These are phyloP conservation scores for Pachyrhizus erosus DNA, from an alignment of 306 rosid species.

Conservation along the genomic window DNA sequence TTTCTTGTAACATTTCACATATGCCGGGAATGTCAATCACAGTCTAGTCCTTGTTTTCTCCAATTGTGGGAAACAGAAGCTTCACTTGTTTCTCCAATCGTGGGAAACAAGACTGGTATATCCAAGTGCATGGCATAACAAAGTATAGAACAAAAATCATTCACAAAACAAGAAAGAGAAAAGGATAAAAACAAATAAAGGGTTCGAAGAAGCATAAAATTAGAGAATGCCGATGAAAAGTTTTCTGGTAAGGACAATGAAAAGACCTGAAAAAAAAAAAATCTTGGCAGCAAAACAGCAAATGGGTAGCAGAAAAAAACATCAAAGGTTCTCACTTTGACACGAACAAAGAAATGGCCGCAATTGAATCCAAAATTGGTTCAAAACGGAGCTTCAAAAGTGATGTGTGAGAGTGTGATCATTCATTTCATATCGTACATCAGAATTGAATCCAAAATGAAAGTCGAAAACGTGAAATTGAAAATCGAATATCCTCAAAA, in stretches of 20 bases:
- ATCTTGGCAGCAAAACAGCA: background rate
- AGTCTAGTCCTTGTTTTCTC: background rate
- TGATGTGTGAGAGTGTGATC: conserved; percentile 11
- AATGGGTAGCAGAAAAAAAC: background rate
- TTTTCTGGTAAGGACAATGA: background rate
- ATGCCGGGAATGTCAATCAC: background rate
- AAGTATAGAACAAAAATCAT: background rate
- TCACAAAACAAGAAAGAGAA: background rate
- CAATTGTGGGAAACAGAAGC: background rate
- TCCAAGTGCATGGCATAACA: background rate
- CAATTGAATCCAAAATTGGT: conserved; percentile 13
- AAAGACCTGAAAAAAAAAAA: too few relatives aligned
- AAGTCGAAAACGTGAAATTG: background rate
- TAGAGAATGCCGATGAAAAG: background rate
- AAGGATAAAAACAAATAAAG: background rate
- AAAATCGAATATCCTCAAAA: background rate
- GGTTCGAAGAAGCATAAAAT: background rate
- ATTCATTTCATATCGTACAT: background rate
- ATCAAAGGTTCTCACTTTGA: background rate
- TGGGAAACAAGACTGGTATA: background rate
- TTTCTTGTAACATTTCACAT: background rate
- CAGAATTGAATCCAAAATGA: background rate
- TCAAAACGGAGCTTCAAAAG: background rate
- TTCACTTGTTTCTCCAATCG: background rate
- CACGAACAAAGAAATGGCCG: background rate